Base-by-base conservation (phyloP, 2,329 filamentous ascomycete genomes). In the Cladosporium velox region DNA sequence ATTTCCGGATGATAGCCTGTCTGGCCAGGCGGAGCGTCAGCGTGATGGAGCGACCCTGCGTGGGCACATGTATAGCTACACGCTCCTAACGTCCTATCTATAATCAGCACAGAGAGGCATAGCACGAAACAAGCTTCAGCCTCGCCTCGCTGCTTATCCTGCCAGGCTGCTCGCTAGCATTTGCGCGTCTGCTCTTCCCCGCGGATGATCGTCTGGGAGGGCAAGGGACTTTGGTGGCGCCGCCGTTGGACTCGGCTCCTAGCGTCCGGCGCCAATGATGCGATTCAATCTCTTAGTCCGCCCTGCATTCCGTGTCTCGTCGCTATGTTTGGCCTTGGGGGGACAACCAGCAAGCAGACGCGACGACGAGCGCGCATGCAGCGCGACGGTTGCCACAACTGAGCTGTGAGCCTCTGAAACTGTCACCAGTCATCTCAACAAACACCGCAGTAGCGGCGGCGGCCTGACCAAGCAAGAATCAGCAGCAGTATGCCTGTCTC, bases 261-360 rank as follows among this genome's bases (percentile, higher is more conserved):
- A 64, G 38, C 34, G 32, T 38, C 47, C 47, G 35, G 61, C 61
- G 51, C 61, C 35, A 64, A 47, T 64, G 61, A 64, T 64, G 61
- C 61, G 61, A 64, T 64, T 62, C 59, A 54, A 55, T 63, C 51
- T 64, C 32, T 44, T 18, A 38, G 34, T 57, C 61, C 61, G 30
- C 61, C 34, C 49, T 59, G 57, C 57, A 59, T 59, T 59, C 57
- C 57, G 61, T 64, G 61, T 64, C 61, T 64, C 61, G 61, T 64
- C 61, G 51, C 61, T 64, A 64, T 59, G 57, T 64, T 64, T 64
- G 61, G 61, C 34, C 49, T 34, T 44, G 32, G 51, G 35, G 60
- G 51, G 61, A 64, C 61, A 30, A 57, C 47, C 60, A 34, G 44
- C 24, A 52, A 41, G 57, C 35, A 24, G 21, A 41, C 57, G 57